A percentile compares a stretch with the other conserved stretches of the same genome.
Evolutionary conservation across 495 filamentous ascomycete genomes (phyloP).

Genomic region (Baudoinia panamericana): DNA sequence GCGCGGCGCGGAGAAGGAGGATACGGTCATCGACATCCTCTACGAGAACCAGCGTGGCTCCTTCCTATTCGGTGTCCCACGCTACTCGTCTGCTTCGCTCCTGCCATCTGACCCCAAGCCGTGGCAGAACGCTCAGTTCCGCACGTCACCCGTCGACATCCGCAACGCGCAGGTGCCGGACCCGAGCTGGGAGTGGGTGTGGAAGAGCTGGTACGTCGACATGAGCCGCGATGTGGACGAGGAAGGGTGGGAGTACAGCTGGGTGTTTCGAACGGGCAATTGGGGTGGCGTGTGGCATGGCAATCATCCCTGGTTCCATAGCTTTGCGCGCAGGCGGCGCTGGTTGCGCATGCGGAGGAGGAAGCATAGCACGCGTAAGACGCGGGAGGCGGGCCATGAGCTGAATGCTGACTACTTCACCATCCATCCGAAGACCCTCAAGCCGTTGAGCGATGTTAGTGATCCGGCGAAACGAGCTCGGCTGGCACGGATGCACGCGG

Average conservation of each 20-base stretch:
- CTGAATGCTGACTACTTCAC: slow-evolving; percentile 81
- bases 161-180: slow-evolving; percentile 86
- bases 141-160: slow-evolving; percentile 70
- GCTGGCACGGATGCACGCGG: too few relatives aligned
- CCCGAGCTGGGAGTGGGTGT: slow-evolving; percentile 92
- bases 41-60: slow-evolving; percentile 64
- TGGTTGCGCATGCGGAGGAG: slow-evolving; percentile 82
- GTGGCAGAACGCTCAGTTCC: slow-evolving; percentile 66
- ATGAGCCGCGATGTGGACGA: slow-evolving; percentile 78
- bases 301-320: slow-evolving; percentile 79
- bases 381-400: slow-evolving; percentile 40
- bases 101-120: slow-evolving; percentile 73
- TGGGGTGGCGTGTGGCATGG: slow-evolving; percentile 84
- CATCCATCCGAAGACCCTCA: slow-evolving; percentile 41
- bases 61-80: slow-evolving; percentile 77
- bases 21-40: slow-evolving; percentile 62
- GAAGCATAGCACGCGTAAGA: slow-evolving; percentile 29
- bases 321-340: slow-evolving; percentile 73
- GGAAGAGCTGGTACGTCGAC: slow-evolving; percentile 89
- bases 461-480: too few relatives aligned
- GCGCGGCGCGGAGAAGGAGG: slow-evolving; percentile 8
- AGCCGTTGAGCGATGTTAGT: slow-evolving; percentile 3
- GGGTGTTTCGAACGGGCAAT: slow-evolving; percentile 66
- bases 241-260: slow-evolving; percentile 91
- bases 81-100: slow-evolving; percentile 75